Evolutionary conservation across 2,329 filamentous ascomycete species (phyloP).

Genomic region (Rhinocladiella similis): DNA sequence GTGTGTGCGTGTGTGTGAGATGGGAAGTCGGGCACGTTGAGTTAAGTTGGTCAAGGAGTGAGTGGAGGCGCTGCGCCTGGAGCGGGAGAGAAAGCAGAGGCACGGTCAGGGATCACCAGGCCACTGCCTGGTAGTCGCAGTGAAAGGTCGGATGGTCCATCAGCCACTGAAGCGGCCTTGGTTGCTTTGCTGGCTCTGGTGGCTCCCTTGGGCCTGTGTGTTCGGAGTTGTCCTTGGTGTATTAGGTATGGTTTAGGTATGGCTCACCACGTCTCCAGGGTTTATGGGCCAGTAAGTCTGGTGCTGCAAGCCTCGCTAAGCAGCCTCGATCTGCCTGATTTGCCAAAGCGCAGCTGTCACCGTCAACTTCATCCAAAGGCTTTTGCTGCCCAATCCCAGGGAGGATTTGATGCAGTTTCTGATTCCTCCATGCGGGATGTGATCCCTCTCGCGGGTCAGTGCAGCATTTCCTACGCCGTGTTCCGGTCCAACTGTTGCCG

Average conservation of each 20-base stretch:
- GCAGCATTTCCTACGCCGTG: not conserved
- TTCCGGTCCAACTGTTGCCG: not conserved
- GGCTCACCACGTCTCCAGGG: too few species aligned
- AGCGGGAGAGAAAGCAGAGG: not conserved
- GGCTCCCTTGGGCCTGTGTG: too few species aligned
- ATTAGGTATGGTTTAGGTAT: too few species aligned
- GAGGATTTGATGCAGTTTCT: not conserved
- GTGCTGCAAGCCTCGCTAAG: not conserved
- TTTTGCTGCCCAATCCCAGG: slow-evolving; percentile 1
- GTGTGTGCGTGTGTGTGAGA: not conserved
- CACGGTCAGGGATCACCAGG: too few species aligned
- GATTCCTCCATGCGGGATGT: not conserved
- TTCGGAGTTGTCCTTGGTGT: too few species aligned
- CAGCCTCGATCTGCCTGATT: not conserved
- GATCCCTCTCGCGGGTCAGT: not conserved
- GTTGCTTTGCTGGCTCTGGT: too few species aligned
- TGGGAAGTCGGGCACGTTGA: not conserved
- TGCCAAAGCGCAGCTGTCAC: not conserved
- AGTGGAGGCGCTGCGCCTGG: not conserved
- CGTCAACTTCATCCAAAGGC: not conserved
- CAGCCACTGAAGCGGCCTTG: too few species aligned
- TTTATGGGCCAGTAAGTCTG: too few species aligned
- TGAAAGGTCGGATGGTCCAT: too few species aligned
- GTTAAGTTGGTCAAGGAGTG: not conserved
- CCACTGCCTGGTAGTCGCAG: too few species aligned